Percentiles rank a stretch among this genome's conserved stretches.
These are phyloP conservation scores for Talaromyces sp. DNA, from an alignment of 2,329 filamentous ascomycete genomes.

Conservation along the genomic window DNA sequence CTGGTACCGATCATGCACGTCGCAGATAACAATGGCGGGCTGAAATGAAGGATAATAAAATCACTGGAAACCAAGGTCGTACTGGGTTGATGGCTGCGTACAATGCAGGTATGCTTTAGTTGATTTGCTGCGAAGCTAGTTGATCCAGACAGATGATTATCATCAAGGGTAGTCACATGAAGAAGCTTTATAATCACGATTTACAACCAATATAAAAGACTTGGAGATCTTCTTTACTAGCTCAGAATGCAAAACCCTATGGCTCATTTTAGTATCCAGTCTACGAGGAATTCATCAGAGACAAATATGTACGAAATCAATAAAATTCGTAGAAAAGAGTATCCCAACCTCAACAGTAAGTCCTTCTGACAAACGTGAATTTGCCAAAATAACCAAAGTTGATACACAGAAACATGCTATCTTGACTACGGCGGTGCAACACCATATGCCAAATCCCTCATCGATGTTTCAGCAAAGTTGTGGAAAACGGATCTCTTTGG, in stretches of 20 bases:
- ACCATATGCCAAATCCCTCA: conserved; percentile 71
- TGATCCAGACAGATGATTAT: background rate
- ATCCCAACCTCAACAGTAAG: conserved; percentile 11
- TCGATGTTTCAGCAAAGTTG: conserved; percentile 74
- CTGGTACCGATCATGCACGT: background rate
- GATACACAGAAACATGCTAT: conserved; percentile 48
- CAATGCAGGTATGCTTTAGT: background rate
- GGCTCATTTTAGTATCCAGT: background rate
- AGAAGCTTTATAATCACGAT: background rate
- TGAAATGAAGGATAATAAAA: background rate
- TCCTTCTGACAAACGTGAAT: background rate
- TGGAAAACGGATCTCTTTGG: conserved; percentile 75
- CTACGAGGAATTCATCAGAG: background rate
- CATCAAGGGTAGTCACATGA: background rate
- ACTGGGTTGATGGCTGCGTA: background rate
- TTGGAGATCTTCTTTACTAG: background rate
- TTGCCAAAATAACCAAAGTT: background rate
- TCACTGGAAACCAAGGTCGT: background rate
- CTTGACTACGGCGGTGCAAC: conserved; percentile 95
- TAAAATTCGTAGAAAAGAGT: conserved; percentile 15
- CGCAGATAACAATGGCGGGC: background rate
- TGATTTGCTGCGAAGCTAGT: background rate
- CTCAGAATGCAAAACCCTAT: no score
- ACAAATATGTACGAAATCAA: conserved; percentile 7
- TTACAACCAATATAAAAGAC: background rate